Percentiles rank a stretch among this genome's conserved stretches.
These are phyloP conservation scores for Pestalotiopsis sp. DNA, from an alignment of 2,329 filamentous ascomycete species.

Conservation along the genomic window DNA sequence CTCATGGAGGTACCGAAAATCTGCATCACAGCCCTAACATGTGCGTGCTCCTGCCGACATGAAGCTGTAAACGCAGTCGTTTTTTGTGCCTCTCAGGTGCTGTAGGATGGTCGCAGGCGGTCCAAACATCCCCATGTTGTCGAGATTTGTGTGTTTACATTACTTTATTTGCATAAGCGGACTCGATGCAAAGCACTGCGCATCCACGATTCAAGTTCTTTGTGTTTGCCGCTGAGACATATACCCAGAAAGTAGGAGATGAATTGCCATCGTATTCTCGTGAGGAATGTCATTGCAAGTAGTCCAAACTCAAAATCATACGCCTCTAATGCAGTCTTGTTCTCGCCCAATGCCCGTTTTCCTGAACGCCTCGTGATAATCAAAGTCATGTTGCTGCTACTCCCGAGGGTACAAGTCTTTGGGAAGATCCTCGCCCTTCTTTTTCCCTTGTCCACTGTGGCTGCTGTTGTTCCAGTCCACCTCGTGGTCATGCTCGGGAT, in stretches of 20 bases:
- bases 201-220: neutral
- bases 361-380: neutral
- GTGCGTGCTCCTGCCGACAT: neutral
- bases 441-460: conserved; percentile 31
- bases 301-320: neutral
- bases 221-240: neutral
- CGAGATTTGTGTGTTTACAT: too few species aligned
- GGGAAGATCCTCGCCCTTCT: conserved; percentile 29
- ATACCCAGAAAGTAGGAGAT: neutral
- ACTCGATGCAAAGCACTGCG: neutral
- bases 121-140: too few species aligned
- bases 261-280: neutral
- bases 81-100: too few species aligned
- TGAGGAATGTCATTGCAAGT: neutral
- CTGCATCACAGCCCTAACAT: neutral
- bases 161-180: neutral
- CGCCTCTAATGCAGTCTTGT: neutral
- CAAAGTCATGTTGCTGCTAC: conserved; percentile 21
- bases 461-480: conserved; percentile 41
- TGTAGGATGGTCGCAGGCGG: too few species aligned
- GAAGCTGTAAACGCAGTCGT: too few species aligned
- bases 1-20: neutral
- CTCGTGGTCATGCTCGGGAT: conserved; percentile 47
- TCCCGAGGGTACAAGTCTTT: conserved; percentile 39
- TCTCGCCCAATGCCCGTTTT: neutral